Conservation (phyloP, 1,284 basidiomycete genomes). For the Sporisorium scitamineum region DNA sequence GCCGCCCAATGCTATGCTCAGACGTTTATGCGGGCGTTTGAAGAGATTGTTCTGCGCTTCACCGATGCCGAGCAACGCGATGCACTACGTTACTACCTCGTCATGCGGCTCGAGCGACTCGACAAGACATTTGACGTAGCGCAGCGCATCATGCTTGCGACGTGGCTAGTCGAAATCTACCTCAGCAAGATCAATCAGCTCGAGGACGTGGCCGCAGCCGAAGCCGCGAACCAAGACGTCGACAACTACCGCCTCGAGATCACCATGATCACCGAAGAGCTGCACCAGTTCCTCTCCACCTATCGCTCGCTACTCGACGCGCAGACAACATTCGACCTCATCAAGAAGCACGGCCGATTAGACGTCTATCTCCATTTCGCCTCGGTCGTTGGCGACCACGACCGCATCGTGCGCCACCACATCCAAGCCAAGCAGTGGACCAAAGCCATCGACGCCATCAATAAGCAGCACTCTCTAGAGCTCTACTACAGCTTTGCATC, state of each 20-base stretch:
- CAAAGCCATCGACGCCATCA: slow-evolving; percentile 88
- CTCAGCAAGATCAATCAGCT: slow-evolving; percentile 95
- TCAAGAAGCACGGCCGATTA: slow-evolving; percentile 89
- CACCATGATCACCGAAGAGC: slow-evolving; percentile 88
- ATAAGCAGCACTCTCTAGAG: slow-evolving; percentile 79
- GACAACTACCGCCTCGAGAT: slow-evolving; percentile 86
- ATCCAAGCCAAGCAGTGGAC: slow-evolving; percentile 90
- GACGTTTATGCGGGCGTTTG: slow-evolving; percentile 79
- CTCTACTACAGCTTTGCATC: slow-evolving; percentile 93
- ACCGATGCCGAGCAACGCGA: slow-evolving; percentile 92
- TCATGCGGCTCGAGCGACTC: slow-evolving; percentile 85
- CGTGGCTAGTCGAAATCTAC: slow-evolving; percentile 98
- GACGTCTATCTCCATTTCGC: slow-evolving; percentile 95
- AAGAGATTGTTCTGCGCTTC: slow-evolving; percentile 91
- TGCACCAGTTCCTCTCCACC: slow-evolving; percentile 87
- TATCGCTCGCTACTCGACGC: slow-evolving; percentile 82
- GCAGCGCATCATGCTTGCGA: slow-evolving; percentile 96
- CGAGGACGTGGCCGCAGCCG: slow-evolving; percentile 82
- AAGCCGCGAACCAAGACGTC: slow-evolving; percentile 84
- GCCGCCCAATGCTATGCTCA: slow-evolving; percentile 89
- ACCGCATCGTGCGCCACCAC: slow-evolving; percentile 91
- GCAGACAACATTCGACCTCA: slow-evolving; percentile 88
- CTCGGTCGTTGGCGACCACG: slow-evolving; percentile 81
- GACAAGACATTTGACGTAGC: slow-evolving; percentile 81
- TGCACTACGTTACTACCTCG: slow-evolving; percentile 88